Conservation (phyloP, 2,329 filamentous ascomycete genomes). For the Endoconidiophora polonica region DNA sequence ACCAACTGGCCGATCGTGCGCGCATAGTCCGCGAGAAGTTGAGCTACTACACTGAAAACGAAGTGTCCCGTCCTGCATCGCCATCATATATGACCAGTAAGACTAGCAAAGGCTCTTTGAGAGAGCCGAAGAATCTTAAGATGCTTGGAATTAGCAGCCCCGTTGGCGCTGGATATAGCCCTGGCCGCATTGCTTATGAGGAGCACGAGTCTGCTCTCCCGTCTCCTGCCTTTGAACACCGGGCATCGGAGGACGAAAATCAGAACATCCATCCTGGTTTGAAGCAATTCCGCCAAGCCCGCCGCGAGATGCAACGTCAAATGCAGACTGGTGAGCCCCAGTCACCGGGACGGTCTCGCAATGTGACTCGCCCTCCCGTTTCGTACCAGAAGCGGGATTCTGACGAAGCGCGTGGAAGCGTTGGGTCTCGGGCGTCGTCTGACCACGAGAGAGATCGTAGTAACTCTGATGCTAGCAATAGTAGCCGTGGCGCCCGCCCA, state of each 20-base stretch:
- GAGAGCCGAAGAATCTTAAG: conserved; percentile 42
- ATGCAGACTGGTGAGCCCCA: conserved; percentile 30
- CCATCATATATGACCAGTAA: conserved; percentile 40
- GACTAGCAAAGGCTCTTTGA: conserved; percentile 50
- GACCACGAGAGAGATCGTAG: conserved; percentile 32
- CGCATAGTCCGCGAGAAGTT: conserved; percentile 57
- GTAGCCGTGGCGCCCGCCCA: conserved; percentile 19
- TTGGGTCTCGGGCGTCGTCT: conserved; percentile 19
- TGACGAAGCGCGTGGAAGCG: conserved; percentile 16
- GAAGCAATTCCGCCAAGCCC: conserved; percentile 39
- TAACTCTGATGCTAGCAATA: conserved; percentile 37
- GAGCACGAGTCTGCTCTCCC: conserved; percentile 5
- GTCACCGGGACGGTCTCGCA: conserved; percentile 27
- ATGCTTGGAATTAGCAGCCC: conserved; percentile 37
- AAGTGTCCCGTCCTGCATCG: conserved; percentile 22
- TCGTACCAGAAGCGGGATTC: conserved; percentile 22
- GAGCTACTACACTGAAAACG: conserved; percentile 49
- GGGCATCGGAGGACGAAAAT: conserved; percentile 23
- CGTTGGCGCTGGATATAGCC: conserved; percentile 25
- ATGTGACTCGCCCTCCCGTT: conserved; percentile 28
- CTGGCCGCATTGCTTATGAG: conserved; percentile 19
- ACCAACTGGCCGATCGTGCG: conserved; percentile 53
- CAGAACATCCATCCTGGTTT: conserved; percentile 31
- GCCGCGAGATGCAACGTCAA: conserved; percentile 37
- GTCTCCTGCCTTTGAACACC: conserved; percentile 15